Base-by-base conservation (phyloP, 305 asterid species). In the Fraxinus angustifolia region DNA sequence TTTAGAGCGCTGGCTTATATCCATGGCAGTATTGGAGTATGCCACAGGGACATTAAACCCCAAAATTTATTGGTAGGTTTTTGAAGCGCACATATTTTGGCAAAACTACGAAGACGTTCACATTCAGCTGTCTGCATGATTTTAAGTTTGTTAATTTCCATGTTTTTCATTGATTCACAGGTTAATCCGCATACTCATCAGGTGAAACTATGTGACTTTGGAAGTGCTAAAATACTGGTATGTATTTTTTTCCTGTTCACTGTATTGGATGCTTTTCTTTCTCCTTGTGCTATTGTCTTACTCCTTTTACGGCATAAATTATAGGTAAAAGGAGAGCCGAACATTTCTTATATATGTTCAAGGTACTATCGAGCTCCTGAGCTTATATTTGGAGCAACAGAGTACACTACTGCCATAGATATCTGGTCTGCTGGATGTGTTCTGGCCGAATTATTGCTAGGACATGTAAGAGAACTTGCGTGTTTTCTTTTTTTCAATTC, bases 351-450 rank as follows among this genome's bases (percentile, higher is more conserved):
- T 70, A 93, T 93, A 82, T 93, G 97, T 84, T 93, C 97, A 3
- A 87, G 97, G 88, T 91, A 90, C 79, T 93, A 93, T 79, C 90
- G 96, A 36, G 93, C 96, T 40, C 97, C 96, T 0, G 97, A 93
- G 80, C 89, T 93, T 79, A 93, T 93, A 80, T 91, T 93, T 83
- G 97, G 97, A 19, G 96, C 97, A 0, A 91, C 95, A 36, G 95
- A 91, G 83, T 93, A 90, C 73, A 90, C 89, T 40, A 90, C 94
- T 45, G 93, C 93, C 78, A 91, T 93, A 65, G 97, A 93, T 87
- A 91, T 93, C 86, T 93, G 97, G 97, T 93, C 97, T 80, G 94
- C 89, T 26, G 97, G 97, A 75, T 93, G 97, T 80, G 97, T 93
- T 67, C 81, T 91, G 83, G 95, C 91, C 33, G 97, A 93, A 80